Base-by-base conservation (phyloP, 1,284 basidiomycete species). In the Phenoliferia sp. region DNA sequence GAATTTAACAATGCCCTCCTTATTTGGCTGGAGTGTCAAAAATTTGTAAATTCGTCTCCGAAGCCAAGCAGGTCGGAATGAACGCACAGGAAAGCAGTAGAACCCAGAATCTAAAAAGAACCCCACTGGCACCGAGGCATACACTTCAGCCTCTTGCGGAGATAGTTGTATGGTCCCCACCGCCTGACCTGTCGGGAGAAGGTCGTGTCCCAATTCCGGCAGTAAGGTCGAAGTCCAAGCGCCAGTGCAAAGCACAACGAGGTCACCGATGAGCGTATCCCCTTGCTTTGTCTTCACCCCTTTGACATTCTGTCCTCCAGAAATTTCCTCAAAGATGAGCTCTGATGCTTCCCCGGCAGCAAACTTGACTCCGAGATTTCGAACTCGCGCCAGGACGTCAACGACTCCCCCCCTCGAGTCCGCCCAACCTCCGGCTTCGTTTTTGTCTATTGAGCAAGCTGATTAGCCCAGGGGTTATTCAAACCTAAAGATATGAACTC, bases 71-170 rank as follows among this genome's bases (percentile, higher is more conserved):
- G 32, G 22, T 59, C 29, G 48, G 10, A 4, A 2, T 29, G 2
- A 2, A 22, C 26, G 17, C 15, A 35, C 31, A 15, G 69, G 69
- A 62, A 70, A 70, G 39, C 59, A 66, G 62, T 70, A 70, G 67
- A 73, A 73, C 4, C 71, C 71, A 1, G 69, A 64, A 33, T 73
- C 71, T 29, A 73, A 34, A 39, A 64, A 67, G 16, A 73, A 36
- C 50, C 59, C 22, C 35, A 69, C 71, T 1, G 71, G 71, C 4
- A 70, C 62, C n/a, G 62, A 50, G 31, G 50, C 31, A 55, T 73
- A 70, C 52, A 22, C 26, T 22, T 59, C 26, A n/a, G 10, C 17
- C 60, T 70, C 69, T 29, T 67, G 55, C 59, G 52, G 19, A 2
- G 55, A 55, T 19, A 73, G 39, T 26, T 69, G 58, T 5, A 73